Percentiles rank a stretch among this genome's conserved stretches.
Conservation (phyloP, 306 rosid genomes). For the Trifolium pratense region DNA sequence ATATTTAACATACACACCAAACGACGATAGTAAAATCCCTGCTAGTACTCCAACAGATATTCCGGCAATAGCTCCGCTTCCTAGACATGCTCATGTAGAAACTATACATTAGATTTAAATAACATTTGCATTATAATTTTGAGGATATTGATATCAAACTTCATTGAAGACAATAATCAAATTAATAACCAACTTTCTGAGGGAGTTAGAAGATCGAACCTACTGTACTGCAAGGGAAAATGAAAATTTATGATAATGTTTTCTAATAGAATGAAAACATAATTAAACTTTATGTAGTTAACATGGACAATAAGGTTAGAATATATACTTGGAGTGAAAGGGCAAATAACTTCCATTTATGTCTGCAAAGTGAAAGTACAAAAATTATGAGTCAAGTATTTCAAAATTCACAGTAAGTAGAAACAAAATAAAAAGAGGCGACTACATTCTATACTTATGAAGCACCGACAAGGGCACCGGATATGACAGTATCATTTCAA, state of each 20-base stretch:
- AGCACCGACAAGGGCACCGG: too few species aligned
- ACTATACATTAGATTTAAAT: neutral
- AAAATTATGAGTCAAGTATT: too few species aligned
- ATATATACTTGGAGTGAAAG: neutral
- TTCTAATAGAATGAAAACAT: too few species aligned
- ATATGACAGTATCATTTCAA: too few species aligned
- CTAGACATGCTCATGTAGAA: conserved; percentile 26
- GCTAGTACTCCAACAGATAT: neutral
- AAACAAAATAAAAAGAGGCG: too few species aligned
- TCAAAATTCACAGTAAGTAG: too few species aligned
- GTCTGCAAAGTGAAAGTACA: neutral
- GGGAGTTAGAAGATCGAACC: neutral
- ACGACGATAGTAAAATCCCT: conserved; percentile 29
- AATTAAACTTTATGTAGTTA: neutral
- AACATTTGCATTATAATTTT: neutral
- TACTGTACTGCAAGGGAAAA: neutral
- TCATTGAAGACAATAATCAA: neutral
- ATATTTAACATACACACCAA: neutral
- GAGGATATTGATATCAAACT: neutral
- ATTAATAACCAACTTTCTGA: neutral
- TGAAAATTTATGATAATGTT: neutral
- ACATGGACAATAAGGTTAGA: neutral
- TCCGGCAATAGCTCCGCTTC: neutral
- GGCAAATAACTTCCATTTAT: neutral
- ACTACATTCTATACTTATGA: too few species aligned